Evolutionary conservation across 768 basidiomycete genomes (phyloP).

Genomic region (Antrodiella citrinella): DNA sequence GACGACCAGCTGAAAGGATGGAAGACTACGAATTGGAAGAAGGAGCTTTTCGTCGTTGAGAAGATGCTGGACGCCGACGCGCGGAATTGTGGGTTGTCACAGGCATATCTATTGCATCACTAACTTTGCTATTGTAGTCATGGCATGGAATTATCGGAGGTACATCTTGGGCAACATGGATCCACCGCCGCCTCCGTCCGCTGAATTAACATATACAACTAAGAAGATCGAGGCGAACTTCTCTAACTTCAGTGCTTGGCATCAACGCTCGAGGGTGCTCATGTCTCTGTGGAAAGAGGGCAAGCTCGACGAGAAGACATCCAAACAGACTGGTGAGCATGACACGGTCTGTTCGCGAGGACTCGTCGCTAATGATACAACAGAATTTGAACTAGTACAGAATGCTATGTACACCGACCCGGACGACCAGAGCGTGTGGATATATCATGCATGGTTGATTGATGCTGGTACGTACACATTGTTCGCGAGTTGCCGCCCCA

Average conservation of each 20-base stretch:
- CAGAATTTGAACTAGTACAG: constrained; percentile 88
- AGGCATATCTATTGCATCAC: too few relatives aligned
- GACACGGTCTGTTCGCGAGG: neutral
- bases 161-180: constrained; percentile 74
- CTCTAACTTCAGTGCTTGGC: constrained; percentile 99
- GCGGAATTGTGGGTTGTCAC: constrained; percentile 91
- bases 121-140: too few relatives aligned
- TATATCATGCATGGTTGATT: constrained; percentile 97
- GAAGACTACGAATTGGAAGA: constrained; percentile 76
- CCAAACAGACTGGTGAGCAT: constrained; percentile 58
- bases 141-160: constrained; percentile 91
- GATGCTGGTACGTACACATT: constrained; percentile 72
- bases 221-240: constrained; percentile 91
- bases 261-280: constrained; percentile 85
- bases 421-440: constrained; percentile 93
- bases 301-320: constrained; percentile 40
- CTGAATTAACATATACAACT: constrained; percentile 82
- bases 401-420: constrained; percentile 98
- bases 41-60: constrained; percentile 82
- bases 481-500: too few relatives aligned
- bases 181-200: constrained; percentile 38
- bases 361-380: neutral
- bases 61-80: constrained; percentile 88
- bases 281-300: constrained; percentile 55
- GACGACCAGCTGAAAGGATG: constrained; percentile 51